Base-by-base conservation (phyloP, 768 basidiomycete species). In the Stropharia rugosoannulata region DNA sequence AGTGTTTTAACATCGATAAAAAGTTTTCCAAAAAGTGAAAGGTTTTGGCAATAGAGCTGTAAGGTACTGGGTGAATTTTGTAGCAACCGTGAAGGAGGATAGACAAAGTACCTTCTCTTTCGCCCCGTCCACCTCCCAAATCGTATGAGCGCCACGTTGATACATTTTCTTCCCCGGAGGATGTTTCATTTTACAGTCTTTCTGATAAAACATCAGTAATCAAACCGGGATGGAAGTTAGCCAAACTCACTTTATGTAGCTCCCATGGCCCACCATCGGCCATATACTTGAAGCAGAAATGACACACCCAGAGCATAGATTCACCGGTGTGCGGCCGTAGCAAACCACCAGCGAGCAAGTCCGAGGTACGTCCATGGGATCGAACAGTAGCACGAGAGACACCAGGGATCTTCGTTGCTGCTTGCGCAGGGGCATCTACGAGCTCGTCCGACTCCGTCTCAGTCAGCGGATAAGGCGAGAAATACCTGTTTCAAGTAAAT, bases 1-100 rank as follows among this genome's bases (percentile, higher is more conserved):
- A 95, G 73, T 10, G 95, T 96, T 73, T 99, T 99, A 59, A 95
- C 89, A 64, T 98, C 97, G 65, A 98, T 98, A 70, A 99, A 98
- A n/a, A 98, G 78, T 71, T 98, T 98, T 29, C 95, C 96, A 65
- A 98, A 98, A 6, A 98, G 79, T 15, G 94, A 90, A 29, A 99
- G 75, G 65, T 96, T 96, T 70, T 98, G 96, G 69, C 95, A 98
- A 66, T 95, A 98, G 5, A 98, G 79, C 96, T 98, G 66, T 32
- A 32, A 6, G 27, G 3, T 47, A 43, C 53, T 40, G 38, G 27
- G 36, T 56, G 38, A 51, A 54, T 38, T 6, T 39, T 16, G 27
- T 47, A 41, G 37, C 10, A 5, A 22, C 42, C 19, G 11, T 10
- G 27, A 48, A 19, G 18, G 29, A n/a, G 27, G 22, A 12, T 19